phyloP scores from a whole-genome alignment of 139 green algal species.

The Chlorella ohadii region DNA sequence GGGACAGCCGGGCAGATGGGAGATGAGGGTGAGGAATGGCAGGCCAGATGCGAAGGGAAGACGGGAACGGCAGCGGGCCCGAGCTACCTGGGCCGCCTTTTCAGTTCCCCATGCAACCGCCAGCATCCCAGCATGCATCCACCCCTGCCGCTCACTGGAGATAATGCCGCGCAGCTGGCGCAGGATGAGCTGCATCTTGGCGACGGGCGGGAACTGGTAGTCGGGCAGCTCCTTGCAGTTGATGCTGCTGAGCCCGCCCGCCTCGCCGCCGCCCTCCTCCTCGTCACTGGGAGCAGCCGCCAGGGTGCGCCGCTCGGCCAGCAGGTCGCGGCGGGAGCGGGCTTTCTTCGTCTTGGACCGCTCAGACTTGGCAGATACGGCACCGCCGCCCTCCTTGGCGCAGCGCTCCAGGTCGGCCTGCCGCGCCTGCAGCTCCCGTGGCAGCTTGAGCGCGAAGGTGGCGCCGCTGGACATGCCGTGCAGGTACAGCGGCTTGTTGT shows the following conservation, averaged over 20 bases:
- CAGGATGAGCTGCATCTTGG: too few relatives aligned
- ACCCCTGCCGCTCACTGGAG: not conserved
- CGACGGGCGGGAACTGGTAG: not conserved
- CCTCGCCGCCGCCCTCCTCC: not conserved
- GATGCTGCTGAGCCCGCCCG: too few relatives aligned
- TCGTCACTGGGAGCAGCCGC: too few relatives aligned
- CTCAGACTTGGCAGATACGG: not conserved
- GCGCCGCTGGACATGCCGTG: not conserved
- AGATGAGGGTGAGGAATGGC: not conserved
- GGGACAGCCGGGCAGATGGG: not conserved
- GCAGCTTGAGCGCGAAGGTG: constrained; percentile 20
- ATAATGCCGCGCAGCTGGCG: constrained; percentile 6
- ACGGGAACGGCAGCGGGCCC: too few relatives aligned
- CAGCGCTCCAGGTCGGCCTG: not conserved
- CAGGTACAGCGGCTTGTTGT: constrained; percentile 13
- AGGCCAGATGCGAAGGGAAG: too few relatives aligned
- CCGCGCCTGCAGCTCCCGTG: not conserved
- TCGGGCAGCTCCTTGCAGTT: not conserved
- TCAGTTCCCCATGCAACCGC: too few relatives aligned
- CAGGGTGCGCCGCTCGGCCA: not conserved
- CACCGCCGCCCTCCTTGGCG: too few relatives aligned
- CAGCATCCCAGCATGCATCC: not conserved
- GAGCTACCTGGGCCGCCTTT: too few relatives aligned
- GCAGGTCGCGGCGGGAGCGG: not conserved
- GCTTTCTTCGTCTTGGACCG: not conserved